Percentiles rank a stretch among this genome's conserved stretches.
Conservation (phyloP, 257 asterid genomes). For the Ajuga chamaepitys region DNA sequence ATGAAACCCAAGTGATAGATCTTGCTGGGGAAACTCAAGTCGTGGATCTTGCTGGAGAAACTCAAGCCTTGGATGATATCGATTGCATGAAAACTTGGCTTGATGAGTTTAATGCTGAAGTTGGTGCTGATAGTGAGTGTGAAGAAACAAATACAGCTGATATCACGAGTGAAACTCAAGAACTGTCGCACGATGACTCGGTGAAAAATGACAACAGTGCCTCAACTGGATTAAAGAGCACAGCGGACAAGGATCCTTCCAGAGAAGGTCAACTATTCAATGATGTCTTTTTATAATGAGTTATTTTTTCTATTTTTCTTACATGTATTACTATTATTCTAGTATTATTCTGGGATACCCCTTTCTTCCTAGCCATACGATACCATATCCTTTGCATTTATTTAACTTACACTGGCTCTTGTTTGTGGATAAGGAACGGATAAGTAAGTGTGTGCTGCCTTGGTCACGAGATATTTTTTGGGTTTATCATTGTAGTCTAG, state of each 20-base stretch:
- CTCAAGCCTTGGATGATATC: conserved; percentile 53
- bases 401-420: neutral
- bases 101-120: conserved; percentile 27
- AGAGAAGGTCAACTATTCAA: conserved; percentile 21
- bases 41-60: conserved; percentile 35
- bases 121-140: conserved; percentile 24
- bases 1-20: conserved; percentile 58
- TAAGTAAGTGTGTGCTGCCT: neutral
- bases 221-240: conserved; percentile 20
- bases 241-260: conserved; percentile 6
- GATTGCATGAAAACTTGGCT: conserved; percentile 23
- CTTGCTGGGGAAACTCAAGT: conserved; percentile 22
- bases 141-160: conserved; percentile 33
- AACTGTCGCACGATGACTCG: conserved; percentile 31
- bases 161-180: conserved; percentile 41
- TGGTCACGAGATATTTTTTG: neutral
- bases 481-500: neutral
- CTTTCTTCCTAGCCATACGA: neutral
- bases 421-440: neutral
- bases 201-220: conserved; percentile 13
- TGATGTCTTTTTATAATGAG: neutral
- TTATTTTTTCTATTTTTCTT: neutral
- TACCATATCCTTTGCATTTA: neutral
- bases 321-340: neutral
- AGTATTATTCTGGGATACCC: neutral